These are phyloP conservation scores for Sporothrix sp. DNA, from an alignment of 2,329 filamentous ascomycete species.

Conservation along the genomic window DNA sequence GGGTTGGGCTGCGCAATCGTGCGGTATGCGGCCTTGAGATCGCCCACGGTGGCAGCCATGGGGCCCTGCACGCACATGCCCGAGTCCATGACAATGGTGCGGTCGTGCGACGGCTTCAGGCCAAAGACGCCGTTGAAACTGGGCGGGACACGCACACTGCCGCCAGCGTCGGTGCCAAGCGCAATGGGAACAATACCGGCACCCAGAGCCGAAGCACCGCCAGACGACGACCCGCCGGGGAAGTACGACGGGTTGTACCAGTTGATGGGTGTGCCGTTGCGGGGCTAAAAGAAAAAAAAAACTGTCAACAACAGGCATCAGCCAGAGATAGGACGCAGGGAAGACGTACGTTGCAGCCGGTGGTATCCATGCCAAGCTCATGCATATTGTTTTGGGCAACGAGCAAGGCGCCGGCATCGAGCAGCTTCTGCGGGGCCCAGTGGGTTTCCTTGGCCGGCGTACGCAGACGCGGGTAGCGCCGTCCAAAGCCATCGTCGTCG, in stretches of 20 bases:
- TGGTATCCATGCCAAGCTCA: conserved; percentile 70
- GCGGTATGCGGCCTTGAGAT: conserved; percentile 75
- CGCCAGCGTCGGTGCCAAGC: conserved; percentile 64
- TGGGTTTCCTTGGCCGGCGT: conserved; percentile 44
- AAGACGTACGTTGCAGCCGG: conserved; percentile 59
- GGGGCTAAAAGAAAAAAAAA: conserved; percentile 30
- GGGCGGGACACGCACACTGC: conserved; percentile 63
- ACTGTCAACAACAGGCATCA: not conserved
- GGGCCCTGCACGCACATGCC: conserved; percentile 60
- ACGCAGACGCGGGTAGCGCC: conserved; percentile 40
- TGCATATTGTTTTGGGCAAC: conserved; percentile 74
- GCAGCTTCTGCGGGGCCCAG: conserved; percentile 62
- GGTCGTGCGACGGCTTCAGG: conserved; percentile 67
- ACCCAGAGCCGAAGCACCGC: conserved; percentile 59
- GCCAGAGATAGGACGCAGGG: not conserved
- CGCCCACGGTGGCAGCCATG: conserved; percentile 63
- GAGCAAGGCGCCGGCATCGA: conserved; percentile 65
- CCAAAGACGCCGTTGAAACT: conserved; percentile 74
- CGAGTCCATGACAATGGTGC: conserved; percentile 48
- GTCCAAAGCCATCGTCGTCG: conserved; percentile 29
- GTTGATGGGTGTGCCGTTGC: conserved; percentile 65
- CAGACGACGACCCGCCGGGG: conserved; percentile 71
- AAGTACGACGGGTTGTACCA: conserved; percentile 70
- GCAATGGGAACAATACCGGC: conserved; percentile 66
- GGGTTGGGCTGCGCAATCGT: conserved; percentile 66